Conservation (phyloP, 345 rosid species). For the Pistacia integerrima region DNA sequence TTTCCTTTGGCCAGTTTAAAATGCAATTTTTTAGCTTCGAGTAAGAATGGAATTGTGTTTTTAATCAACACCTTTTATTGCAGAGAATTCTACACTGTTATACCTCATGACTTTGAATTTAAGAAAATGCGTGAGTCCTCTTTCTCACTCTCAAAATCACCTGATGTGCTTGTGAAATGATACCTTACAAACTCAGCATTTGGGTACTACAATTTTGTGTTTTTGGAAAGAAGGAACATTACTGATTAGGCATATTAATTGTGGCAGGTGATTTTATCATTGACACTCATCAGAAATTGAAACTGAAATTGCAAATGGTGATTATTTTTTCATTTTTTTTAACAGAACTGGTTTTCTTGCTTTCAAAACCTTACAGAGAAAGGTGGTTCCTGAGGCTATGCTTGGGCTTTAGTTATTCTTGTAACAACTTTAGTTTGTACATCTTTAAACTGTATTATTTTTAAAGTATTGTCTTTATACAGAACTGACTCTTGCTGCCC, state of each 20-base stretch:
- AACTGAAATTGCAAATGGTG: constrained; percentile 87
- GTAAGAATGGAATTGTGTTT: constrained; percentile 1
- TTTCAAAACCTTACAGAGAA: not conserved
- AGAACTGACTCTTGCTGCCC: not conserved
- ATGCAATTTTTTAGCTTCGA: constrained; percentile 1
- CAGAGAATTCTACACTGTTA: constrained; percentile 89
- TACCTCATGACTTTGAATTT: constrained; percentile 93
- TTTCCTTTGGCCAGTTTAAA: not conserved
- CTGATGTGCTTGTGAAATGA: constrained; percentile 5
- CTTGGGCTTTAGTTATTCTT: no score
- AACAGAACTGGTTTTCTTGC: constrained; percentile 11
- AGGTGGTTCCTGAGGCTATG: not conserved
- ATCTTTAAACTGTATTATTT: no score
- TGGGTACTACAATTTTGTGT: not conserved
- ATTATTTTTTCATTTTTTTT: constrained; percentile 22
- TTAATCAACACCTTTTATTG: constrained; percentile 22
- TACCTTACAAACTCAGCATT: not conserved
- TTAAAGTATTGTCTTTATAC: not conserved
- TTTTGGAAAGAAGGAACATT: not conserved
- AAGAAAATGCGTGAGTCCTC: constrained; percentile 75
- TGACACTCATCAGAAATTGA: constrained; percentile 81
- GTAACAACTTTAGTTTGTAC: no score
- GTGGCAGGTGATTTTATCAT: constrained; percentile 84
- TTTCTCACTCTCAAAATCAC: constrained; percentile 15
- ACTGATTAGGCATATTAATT: constrained; percentile 24